Base-by-base conservation (phyloP, 176 grass and related monocot species). In the Microstegium vimineum region DNA sequence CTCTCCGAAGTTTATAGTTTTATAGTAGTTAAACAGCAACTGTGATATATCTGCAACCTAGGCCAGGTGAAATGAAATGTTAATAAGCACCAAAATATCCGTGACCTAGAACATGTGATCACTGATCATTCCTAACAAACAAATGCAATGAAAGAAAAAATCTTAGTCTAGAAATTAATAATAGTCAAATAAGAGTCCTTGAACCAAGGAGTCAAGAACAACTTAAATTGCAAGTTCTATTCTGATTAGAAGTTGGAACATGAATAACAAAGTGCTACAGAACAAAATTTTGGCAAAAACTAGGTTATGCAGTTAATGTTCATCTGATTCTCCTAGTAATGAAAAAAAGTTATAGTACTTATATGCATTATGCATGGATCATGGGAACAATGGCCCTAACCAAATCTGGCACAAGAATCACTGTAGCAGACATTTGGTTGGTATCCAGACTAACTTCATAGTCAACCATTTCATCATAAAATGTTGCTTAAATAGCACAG, bases 31-130 rank as follows among this genome's bases (percentile, higher is more conserved):
- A 75, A 74, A 93, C 71, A 98, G 73, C 84, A 94, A 60, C 20
- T 93, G 80, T 43, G 95, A 98, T 86, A 98, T 82, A 85, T 98
- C 90, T 54, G 62, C 86, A 45, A 88, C 84, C 95, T 98, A 87
- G 15, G 87, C 12, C n/a, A 89, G 13, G 69, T 63, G 38, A 65
- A 28, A 68, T 63, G 38, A 65, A 28, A 68, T 63, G 64, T 34
- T 81, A 22, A 89, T 76, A 41, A 85, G 65, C 18, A 74, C 32
- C 62, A 62, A 59, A 46, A 52, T 60, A 75, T 69, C 43, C 14
- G 16, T 4, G 18, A 64, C 73, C 14, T 60, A 76, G 62, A 42
- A 17, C 11, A 78, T 34, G 23, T 57, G 26, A 76, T 38, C 51
- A 73, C 30, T 43, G 35, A 69, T 38, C 51, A 73, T 40, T 88